Conservation (phyloP, 352 stramenopile species). For the Salisapilia sapeloensis region DNA sequence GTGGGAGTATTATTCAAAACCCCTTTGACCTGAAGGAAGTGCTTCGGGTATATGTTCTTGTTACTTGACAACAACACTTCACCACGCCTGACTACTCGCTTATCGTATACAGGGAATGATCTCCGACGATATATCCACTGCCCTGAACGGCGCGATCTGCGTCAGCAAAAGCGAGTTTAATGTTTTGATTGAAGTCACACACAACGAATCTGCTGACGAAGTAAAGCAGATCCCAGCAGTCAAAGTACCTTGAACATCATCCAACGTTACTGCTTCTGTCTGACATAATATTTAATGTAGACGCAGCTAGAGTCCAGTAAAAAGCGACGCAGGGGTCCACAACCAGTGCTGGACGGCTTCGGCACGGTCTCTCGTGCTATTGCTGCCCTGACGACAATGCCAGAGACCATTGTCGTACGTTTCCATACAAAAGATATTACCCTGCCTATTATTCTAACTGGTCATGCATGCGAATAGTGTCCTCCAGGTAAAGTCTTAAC, state of each 20-base stretch:
- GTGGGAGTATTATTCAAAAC: too few species aligned
- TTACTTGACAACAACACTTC: too few species aligned
- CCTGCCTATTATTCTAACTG: slow-evolving; percentile 1
- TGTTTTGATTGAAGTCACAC: slow-evolving; percentile 45
- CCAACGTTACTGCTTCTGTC: not conserved
- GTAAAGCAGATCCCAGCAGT: slow-evolving; percentile 62
- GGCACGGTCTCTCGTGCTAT: slow-evolving; percentile 56
- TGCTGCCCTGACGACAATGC: slow-evolving; percentile 18
- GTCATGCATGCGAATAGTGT: slow-evolving; percentile 9
- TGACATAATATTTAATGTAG: slow-evolving; percentile 6
- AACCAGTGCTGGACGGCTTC: slow-evolving; percentile 56
- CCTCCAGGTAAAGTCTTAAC: slow-evolving; percentile 23
- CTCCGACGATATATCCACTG: slow-evolving; percentile 17
- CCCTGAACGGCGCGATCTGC: slow-evolving; percentile 30
- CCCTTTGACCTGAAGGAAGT: slow-evolving; percentile 63
- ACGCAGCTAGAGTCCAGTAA: slow-evolving; percentile 34
- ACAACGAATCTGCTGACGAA: slow-evolving; percentile 51
- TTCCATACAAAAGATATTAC: not conserved
- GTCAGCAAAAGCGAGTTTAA: slow-evolving; percentile 39
- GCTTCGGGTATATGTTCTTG: slow-evolving; percentile 30
- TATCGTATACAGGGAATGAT: slow-evolving; percentile 30
- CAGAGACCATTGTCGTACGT: slow-evolving; percentile 19
- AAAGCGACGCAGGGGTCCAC: slow-evolving; percentile 48
- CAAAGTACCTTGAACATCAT: slow-evolving; percentile 14
- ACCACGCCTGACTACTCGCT: too few species aligned